phyloP scores from a whole-genome alignment of 345 rosid species.

The Pistacia atlantica region DNA sequence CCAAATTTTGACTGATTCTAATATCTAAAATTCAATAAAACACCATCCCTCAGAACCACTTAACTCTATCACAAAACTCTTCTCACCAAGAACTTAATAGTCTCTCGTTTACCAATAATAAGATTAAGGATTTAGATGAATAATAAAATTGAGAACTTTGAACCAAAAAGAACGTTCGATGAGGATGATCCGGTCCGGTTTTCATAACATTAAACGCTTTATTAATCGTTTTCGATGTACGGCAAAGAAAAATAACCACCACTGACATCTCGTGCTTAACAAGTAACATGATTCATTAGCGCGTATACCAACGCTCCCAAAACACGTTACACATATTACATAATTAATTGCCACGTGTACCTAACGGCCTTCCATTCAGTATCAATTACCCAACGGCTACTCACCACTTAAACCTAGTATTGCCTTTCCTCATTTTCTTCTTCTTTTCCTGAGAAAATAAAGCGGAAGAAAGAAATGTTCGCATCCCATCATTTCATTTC shows the following conservation, averaged over 20 bases:
- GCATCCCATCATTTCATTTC: background rate
- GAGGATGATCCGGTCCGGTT: too few relatives aligned
- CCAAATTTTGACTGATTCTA: too few relatives aligned
- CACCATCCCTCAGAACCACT: too few relatives aligned
- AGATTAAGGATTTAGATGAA: too few relatives aligned
- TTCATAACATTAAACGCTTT: too few relatives aligned
- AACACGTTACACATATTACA: background rate
- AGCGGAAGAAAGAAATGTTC: background rate
- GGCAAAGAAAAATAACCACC: background rate
- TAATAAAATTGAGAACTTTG: too few relatives aligned
- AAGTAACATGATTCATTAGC: background rate
- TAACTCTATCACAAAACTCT: too few relatives aligned
- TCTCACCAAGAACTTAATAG: too few relatives aligned
- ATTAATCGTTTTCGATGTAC: background rate
- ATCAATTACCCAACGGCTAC: constrained; percentile 7
- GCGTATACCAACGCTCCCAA: constrained; percentile 7
- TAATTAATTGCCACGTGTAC: background rate
- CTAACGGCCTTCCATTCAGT: background rate
- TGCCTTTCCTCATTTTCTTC: background rate
- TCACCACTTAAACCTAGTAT: background rate
- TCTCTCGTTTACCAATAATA: too few relatives aligned
- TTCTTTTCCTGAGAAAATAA: background rate
- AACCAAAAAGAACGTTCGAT: too few relatives aligned
- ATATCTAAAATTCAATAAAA: too few relatives aligned
- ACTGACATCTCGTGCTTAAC: background rate